Base-by-base conservation (phyloP, 805 yeast genomes). In the Saccharomycopsis sp. region DNA sequence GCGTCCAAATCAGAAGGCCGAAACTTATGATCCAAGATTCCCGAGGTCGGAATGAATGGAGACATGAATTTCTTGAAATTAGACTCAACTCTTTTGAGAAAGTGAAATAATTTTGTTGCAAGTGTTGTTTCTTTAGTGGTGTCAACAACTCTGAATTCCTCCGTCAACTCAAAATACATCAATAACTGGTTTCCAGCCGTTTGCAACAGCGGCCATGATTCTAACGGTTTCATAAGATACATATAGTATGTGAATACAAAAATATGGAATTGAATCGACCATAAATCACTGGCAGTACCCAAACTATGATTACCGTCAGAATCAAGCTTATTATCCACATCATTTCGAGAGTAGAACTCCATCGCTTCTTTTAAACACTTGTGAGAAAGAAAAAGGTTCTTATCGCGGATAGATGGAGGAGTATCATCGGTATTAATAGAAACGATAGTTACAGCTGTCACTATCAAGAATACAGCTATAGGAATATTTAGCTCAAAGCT, bases 161-260 rank as follows among this genome's bases (percentile, higher is more conserved):
- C 49, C 19, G 20, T 44, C 22, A 44, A 44, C 35, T 58, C 55
- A n/a, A 51, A 14, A 22, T 51, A 58, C 8, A 41, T 35, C 14
- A 55, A n/a, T 8, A 58, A 3, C 44, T n/a, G 22, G 3, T 14
- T 51, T 24, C 56, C n/a, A 3, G 60, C 57, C 29, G 41, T 35
- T 24, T 58, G 54, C n/a, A 58, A 23, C 17, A 24, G 55, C 3
- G 23, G 14, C 60, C 60, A 58, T 3, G 58, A 38, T n/a, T 34
- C 24, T 44, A 58, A 35, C 5, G 60, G 60, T 25, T 51, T 54
- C 55, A 58, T 49, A 17, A 51, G 14, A 22, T 29, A 29, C 52
- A 49, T n/a, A 3, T 54, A 3, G 22, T 41, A 54, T 24, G 51
- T 38, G 2, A 23, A 35, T 9, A 44, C 24, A 8, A 58, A 38